A percentile compares a stretch with the other conserved stretches of the same genome.
These are phyloP conservation scores for Karstenula rhodostoma DNA, from an alignment of 2,329 filamentous ascomycete species.

Conservation along the genomic window DNA sequence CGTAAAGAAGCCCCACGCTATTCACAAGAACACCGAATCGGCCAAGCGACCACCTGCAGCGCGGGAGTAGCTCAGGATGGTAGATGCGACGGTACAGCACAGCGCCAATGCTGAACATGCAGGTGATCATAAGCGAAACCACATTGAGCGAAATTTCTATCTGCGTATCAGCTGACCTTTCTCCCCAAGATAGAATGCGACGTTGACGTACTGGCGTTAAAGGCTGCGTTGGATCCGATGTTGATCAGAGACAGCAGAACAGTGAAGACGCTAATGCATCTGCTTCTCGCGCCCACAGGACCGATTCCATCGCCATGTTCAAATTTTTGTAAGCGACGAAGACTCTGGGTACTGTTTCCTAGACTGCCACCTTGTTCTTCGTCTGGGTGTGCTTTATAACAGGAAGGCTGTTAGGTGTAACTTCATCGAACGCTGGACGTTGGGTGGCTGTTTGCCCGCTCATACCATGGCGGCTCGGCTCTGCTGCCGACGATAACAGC, in stretches of 20 bases:
- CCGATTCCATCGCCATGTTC: too few relatives aligned
- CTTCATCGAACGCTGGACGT: too few relatives aligned
- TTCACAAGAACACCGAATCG: constrained; percentile 51
- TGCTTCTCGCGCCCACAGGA: too few relatives aligned
- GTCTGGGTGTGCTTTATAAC: too few relatives aligned
- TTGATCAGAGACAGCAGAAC: constrained; percentile 1
- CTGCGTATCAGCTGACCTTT: background rate
- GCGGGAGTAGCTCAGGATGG: constrained; percentile 48
- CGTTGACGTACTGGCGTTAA: constrained; percentile 7
- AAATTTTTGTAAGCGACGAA: too few relatives aligned
- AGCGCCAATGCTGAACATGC: constrained; percentile 52
- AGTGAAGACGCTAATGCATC: background rate
- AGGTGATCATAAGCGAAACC: constrained; percentile 46
- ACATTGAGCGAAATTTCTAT: background rate
- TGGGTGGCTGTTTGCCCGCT: too few relatives aligned
- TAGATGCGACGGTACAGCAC: constrained; percentile 51
- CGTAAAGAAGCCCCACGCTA: constrained; percentile 46
- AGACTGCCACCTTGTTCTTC: too few relatives aligned
- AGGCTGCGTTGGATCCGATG: constrained; percentile 1
- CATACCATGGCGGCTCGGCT: too few relatives aligned
- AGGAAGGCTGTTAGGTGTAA: too few relatives aligned
- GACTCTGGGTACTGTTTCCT: too few relatives aligned
- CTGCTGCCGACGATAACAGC: too few relatives aligned
- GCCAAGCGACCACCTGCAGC: constrained; percentile 51
- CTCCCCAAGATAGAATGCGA: background rate